Evolutionary conservation across 1,284 basidiomycete species (phyloP), one percentile per base, ranked within the genome.

Genomic region (Apiotrichum akiyoshidainum): DNA sequence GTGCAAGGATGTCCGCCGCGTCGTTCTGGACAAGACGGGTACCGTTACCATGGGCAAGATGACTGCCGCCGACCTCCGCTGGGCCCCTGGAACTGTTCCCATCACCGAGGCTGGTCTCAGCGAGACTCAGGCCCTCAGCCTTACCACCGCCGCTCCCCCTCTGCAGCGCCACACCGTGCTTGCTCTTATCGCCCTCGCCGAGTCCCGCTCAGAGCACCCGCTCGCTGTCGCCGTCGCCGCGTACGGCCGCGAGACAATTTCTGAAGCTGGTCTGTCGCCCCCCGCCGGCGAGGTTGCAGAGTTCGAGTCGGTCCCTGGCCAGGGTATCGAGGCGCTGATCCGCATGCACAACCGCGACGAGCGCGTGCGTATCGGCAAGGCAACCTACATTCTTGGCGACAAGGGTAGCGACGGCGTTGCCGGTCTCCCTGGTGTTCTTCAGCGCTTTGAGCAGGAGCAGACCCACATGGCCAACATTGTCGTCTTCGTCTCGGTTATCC

Each of bases 21-120:
- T 99, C 65, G 84, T 97, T 0, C 79, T 99, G 56, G 96, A 99
- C 82, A 99, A 99, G 83, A 99, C 96, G 0, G 96, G 96, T 6
- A 99, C 96, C 0, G 86, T 99, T 14, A 99, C 96, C 0, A 82
- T 89, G 49, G 96, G 95, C 47, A 89, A 87, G 76, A 81, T 90
- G 65, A 81, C 78, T 7, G 89, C 98, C 41, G 83, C 85, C 1
- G 86, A 84, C 1, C 79, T 90, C 41, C 81, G 82, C 46, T 99
- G 95, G 95, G 85, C 85, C 1, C 81, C 85, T 13, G 52, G 47
- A 10, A 34, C 45, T 6, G 52, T 46, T 17, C 56, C 56, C 8
- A 48, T 52, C 19, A 54, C 59, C 50, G 42, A 55, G 2, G 57
- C 57, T 26, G 63, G 61, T 16, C 52, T 72, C 13, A 72, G 72